Percentiles rank a stretch among this genome's conserved stretches.
These are phyloP conservation scores for Claviceps citrina DNA, from an alignment of 2,329 filamentous ascomycete species.

Conservation along the genomic window DNA sequence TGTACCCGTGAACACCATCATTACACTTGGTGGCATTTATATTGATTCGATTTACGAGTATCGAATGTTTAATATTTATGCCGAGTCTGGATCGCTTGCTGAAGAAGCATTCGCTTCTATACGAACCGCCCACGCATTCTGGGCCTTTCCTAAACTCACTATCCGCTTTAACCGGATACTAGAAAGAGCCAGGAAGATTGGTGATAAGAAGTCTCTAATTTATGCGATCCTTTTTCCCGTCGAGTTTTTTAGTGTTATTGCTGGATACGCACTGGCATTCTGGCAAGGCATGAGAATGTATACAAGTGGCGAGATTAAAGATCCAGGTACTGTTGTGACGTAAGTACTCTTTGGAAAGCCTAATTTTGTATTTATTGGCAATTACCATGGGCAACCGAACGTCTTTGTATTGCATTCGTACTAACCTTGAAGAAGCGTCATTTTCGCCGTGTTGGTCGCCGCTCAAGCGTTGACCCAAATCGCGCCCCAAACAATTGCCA, in stretches of 20 bases:
- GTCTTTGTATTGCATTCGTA: constrained; percentile 17
- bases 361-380: constrained; percentile 12
- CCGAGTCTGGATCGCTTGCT: constrained; percentile 27
- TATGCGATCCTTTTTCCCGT: constrained; percentile 28
- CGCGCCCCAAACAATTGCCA: constrained; percentile 29
- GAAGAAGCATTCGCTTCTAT: constrained; percentile 34
- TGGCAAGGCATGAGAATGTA: constrained; percentile 37
- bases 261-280: constrained; percentile 33
- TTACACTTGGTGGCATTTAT: constrained; percentile 22
- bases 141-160: constrained; percentile 28
- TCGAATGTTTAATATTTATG: constrained; percentile 28
- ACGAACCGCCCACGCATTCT: constrained; percentile 35
- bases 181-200: constrained; percentile 22
- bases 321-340: constrained; percentile 31
- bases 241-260: constrained; percentile 33
- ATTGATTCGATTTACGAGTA: constrained; percentile 28
- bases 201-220: constrained; percentile 27
- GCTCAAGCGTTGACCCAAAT: constrained; percentile 30
- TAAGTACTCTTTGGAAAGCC: constrained; percentile 12
- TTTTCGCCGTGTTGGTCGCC: constrained; percentile 31
- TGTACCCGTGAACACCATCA: constrained; percentile 27
- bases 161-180: constrained; percentile 27
- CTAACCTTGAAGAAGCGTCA: constrained; percentile 20
- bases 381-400: too few species aligned
- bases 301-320: constrained; percentile 25